Percentiles rank a stretch among this genome's conserved stretches.
These are phyloP conservation scores for Sarocladium brachiariae DNA, from an alignment of 2,329 filamentous ascomycete species.

Conservation along the genomic window DNA sequence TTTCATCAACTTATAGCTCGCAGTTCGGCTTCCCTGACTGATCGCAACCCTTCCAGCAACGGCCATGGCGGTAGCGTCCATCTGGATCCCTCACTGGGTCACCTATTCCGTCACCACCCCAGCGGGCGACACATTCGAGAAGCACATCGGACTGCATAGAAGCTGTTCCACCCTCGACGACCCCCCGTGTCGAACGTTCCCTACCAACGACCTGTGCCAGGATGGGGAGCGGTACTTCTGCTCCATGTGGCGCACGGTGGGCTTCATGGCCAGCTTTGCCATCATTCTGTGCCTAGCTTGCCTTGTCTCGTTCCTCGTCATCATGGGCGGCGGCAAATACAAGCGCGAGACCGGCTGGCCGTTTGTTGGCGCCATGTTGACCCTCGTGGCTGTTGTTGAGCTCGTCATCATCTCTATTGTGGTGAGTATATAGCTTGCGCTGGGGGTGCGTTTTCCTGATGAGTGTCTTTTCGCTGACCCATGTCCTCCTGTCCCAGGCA, in stretches of 20 bases:
- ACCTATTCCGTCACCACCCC: constrained; percentile 50
- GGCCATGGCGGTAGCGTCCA: constrained; percentile 62
- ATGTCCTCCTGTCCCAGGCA: constrained; percentile 46
- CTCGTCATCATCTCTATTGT: constrained; percentile 75
- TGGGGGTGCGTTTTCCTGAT: not conserved
- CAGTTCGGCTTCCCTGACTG: constrained; percentile 8
- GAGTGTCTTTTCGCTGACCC: not conserved
- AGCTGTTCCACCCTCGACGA: constrained; percentile 67
- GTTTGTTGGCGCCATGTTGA: constrained; percentile 59
- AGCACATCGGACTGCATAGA: constrained; percentile 71
- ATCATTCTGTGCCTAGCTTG: constrained; percentile 76
- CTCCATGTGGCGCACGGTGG: constrained; percentile 82
- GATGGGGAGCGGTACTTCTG: constrained; percentile 66
- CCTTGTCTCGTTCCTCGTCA: constrained; percentile 71
- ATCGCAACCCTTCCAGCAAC: constrained; percentile 43
- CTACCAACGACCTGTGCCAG: constrained; percentile 26
- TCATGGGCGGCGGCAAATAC: constrained; percentile 71
- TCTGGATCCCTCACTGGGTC: constrained; percentile 66
- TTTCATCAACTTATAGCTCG: not conserved
- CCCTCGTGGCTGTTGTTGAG: constrained; percentile 60
- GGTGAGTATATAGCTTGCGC: constrained; percentile 43
- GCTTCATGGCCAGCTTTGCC: constrained; percentile 80
- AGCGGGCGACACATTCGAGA: constrained; percentile 39
- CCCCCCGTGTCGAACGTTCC: constrained; percentile 45
- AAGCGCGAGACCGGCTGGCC: constrained; percentile 80